Evolutionary conservation across 2,329 filamentous ascomycete species (phyloP), one percentile per base, ranked within the genome.

Genomic region (Penicillium brevicompactum): DNA sequence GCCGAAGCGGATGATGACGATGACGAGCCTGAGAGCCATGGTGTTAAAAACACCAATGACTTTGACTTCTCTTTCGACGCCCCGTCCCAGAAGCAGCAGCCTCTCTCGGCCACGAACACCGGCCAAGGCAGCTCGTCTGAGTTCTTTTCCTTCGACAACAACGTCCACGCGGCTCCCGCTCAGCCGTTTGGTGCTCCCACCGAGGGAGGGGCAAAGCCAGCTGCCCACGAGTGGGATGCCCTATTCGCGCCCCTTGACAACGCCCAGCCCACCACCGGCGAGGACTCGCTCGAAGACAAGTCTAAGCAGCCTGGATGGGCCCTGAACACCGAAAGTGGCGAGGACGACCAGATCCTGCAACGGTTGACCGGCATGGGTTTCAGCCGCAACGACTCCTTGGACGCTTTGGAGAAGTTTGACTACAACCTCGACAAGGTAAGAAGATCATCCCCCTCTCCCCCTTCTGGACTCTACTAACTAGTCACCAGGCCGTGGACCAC

Each of bases 381-480:
- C 70, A 76, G 85, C 4, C 82, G 93, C 30, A 78, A 81, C 7
- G 86, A 90, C 48, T 89, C 91, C 14, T 77, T 97, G 34, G 80
- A 81, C 47, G 93, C 94, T 22, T 77, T 97, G 70, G 93, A 97
- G 80, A 92, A 93, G 74, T 96, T 90, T 72, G 92, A 97, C 77
- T 97, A 97, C 76, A 94, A 97, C 73, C 83, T 97, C 71, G 92
- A 96, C 76, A 91, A 90, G 85, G 93, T 96, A 77, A 78, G 86
- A 4, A 31, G n/a, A n/a, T 37, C 43, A 18, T 7, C 11, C 16
- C 22, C 16, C 27, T 8, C 13, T 45, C 16, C 16, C n/a, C 5
- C 22, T 21, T 37, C 7, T 43, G 21, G 42, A 32, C 18, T 7
- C 9, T 46, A 46, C 51, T 62, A 38, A 60, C 45, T 51, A 4